Conservation (phyloP, 2,329 filamentous ascomycete genomes). For the Aspergillus eucalypticola region DNA sequence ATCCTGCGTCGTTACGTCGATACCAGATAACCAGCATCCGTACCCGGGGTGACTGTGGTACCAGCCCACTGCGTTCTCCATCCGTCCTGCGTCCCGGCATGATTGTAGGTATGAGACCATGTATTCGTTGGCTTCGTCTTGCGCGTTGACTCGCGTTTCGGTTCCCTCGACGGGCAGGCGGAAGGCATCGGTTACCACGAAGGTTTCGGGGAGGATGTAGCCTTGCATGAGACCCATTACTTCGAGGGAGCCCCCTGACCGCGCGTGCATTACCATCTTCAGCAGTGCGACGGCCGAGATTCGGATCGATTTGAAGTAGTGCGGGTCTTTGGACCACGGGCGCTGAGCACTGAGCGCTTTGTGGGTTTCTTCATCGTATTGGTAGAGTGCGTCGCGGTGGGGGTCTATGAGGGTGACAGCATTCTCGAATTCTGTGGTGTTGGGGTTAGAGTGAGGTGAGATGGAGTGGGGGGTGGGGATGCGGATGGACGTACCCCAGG, state of each 20-base stretch:
- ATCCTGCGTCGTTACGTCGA: conserved; percentile 86
- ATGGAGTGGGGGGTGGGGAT: background rate
- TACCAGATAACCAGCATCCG: conserved; percentile 95
- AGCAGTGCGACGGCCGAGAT: conserved; percentile 91
- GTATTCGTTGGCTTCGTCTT: conserved; percentile 95
- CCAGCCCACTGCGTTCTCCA: conserved; percentile 96
- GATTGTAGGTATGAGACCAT: conserved; percentile 81
- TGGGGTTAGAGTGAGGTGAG: conserved; percentile 8
- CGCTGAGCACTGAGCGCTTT: conserved; percentile 63
- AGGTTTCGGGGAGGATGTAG: conserved; percentile 77
- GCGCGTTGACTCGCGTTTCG: conserved; percentile 96
- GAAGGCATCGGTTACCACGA: conserved; percentile 93
- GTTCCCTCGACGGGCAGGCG: conserved; percentile 93
- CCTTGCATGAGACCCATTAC: conserved; percentile 99
- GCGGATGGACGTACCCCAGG: conserved; percentile 55
- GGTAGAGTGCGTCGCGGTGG: conserved; percentile 86
- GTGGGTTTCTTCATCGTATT: conserved; percentile 70
- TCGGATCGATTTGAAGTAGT: conserved; percentile 90
- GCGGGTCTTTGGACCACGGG: conserved; percentile 76
- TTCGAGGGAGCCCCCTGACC: conserved; percentile 88
- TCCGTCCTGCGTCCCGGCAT: conserved; percentile 71
- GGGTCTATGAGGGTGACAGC: conserved; percentile 80
- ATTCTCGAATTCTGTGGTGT: conserved; percentile 78
- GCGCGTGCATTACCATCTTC: conserved; percentile 99
- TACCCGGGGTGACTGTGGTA: conserved; percentile 98